These are phyloP conservation scores for Saccharomyces hybrid DNA, from an alignment of 1,139 yeast species.

Conservation along the genomic window DNA sequence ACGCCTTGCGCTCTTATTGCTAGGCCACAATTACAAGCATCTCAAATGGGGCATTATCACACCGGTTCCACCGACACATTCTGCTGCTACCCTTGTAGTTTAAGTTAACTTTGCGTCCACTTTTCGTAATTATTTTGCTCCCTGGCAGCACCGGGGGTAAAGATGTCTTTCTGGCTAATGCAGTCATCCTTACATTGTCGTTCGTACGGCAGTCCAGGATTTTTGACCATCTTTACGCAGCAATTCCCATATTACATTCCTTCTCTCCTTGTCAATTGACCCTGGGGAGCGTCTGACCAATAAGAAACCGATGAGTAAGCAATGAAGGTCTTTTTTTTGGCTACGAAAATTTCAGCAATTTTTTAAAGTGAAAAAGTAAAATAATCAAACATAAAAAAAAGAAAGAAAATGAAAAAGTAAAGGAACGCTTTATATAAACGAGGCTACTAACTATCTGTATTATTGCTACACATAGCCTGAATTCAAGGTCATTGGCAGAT, in stretches of 20 bases:
- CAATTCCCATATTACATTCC: not conserved
- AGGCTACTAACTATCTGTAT: not conserved
- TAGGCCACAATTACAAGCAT: not conserved
- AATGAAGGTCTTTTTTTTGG: not conserved
- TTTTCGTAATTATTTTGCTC: not conserved
- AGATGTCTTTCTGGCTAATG: not conserved
- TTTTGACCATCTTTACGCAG: not conserved
- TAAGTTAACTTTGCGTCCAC: not conserved
- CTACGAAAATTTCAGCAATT: not conserved
- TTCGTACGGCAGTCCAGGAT: not conserved
- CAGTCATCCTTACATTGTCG: not conserved
- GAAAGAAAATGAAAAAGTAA: not conserved
- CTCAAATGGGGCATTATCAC: not conserved
- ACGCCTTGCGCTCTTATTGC: not conserved
- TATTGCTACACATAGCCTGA: not conserved
- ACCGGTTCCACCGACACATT: not conserved
- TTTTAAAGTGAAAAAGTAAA: not conserved
- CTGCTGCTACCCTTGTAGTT: not conserved
- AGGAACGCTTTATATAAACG: not conserved
- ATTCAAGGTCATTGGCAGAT: not conserved
- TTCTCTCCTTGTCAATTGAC: not conserved
- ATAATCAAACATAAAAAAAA: not conserved
- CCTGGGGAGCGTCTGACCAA: not conserved
- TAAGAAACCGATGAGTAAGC: not conserved
- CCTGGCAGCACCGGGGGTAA: not conserved